Evolutionary conservation across 257 asterid genomes (phyloP).

Genomic region (Forsythia viridissima): DNA sequence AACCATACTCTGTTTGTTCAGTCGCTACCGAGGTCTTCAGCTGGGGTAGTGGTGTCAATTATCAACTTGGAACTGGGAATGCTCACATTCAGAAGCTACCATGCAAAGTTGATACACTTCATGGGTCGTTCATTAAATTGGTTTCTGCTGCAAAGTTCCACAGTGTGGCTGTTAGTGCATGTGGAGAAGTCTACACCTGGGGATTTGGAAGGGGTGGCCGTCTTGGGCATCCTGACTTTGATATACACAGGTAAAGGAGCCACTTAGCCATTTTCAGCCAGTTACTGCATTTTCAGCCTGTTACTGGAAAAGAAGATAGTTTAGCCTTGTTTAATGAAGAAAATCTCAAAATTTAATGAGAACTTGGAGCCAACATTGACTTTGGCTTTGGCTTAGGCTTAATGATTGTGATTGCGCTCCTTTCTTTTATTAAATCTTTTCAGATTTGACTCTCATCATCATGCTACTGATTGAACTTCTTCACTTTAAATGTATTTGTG

Average conservation of each 20-base stretch:
- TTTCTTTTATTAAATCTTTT: background rate
- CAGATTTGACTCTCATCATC: background rate
- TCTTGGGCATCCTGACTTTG: constrained; percentile 95
- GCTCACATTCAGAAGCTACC: constrained; percentile 95
- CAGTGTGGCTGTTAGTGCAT: constrained; percentile 83
- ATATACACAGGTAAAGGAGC: constrained; percentile 78
- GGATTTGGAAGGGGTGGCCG: constrained; percentile 99
- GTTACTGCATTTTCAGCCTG: background rate
- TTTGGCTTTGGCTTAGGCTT: background rate
- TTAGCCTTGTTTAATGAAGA: constrained; percentile 6
- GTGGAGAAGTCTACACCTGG: constrained; percentile 96
- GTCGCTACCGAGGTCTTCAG: constrained; percentile 91
- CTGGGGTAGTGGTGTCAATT: constrained; percentile 99
- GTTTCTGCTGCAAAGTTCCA: constrained; percentile 95
- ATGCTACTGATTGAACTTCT: background rate
- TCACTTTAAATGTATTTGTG: background rate
- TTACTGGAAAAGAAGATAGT: background rate
- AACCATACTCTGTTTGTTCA: constrained; percentile 30
- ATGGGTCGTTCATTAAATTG: constrained; percentile 61
- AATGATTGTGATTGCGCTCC: constrained; percentile 4
- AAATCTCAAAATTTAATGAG: background rate
- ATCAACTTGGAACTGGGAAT: constrained; percentile 98
- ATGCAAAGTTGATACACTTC: constrained; percentile 91
- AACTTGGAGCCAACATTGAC: background rate
- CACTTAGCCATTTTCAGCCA: background rate